phyloP scores from a whole-genome alignment of 1,284 basidiomycete species.

The Butyriboletus appendiculatus region DNA sequence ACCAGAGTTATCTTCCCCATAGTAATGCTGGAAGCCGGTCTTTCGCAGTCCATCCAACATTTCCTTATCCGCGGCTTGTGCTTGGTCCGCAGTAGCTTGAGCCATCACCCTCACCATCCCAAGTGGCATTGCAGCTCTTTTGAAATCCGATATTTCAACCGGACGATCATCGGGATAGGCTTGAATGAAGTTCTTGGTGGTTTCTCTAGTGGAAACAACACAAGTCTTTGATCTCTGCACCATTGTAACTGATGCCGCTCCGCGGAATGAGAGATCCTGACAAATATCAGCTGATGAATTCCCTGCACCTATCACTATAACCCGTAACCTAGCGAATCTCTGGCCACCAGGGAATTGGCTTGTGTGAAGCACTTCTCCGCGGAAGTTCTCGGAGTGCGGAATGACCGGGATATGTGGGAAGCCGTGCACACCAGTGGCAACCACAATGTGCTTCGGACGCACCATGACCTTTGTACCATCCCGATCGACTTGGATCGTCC shows the following conservation, averaged over 20 bases:
- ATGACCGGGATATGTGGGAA: slow-evolving; percentile 1
- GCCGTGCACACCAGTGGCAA: slow-evolving; percentile 7
- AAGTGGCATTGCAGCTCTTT: slow-evolving; percentile 1
- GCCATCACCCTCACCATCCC: slow-evolving; percentile 2
- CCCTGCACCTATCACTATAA: slow-evolving; percentile 11
- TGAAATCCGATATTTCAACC: slow-evolving; percentile 11
- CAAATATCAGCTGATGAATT: slow-evolving; percentile 13
- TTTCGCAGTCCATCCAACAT: slow-evolving; percentile 7
- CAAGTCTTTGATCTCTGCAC: slow-evolving; percentile 11
- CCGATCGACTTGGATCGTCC: slow-evolving; percentile 5
- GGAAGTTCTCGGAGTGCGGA: slow-evolving; percentile 4
- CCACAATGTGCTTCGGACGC: slow-evolving; percentile 4
- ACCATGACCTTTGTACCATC: not conserved
- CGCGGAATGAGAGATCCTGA: slow-evolving; percentile 9
- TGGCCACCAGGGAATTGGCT: slow-evolving; percentile 5
- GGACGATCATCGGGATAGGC: not conserved
- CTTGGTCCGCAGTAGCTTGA: not conserved
- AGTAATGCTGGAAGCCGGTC: not conserved
- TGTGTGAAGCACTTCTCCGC: slow-evolving; percentile 7
- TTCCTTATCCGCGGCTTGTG: slow-evolving; percentile 1
- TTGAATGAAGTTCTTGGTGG: not conserved
- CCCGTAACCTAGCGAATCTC: slow-evolving; percentile 4
- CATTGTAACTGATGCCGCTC: slow-evolving; percentile 9
- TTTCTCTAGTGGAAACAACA: slow-evolving; percentile 1
- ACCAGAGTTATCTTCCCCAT: slow-evolving; percentile 3